Percentiles rank a stretch among this genome's conserved stretches.
These are phyloP conservation scores for Datura wrightii DNA, from an alignment of 257 asterid genomes.

Conservation along the genomic window DNA sequence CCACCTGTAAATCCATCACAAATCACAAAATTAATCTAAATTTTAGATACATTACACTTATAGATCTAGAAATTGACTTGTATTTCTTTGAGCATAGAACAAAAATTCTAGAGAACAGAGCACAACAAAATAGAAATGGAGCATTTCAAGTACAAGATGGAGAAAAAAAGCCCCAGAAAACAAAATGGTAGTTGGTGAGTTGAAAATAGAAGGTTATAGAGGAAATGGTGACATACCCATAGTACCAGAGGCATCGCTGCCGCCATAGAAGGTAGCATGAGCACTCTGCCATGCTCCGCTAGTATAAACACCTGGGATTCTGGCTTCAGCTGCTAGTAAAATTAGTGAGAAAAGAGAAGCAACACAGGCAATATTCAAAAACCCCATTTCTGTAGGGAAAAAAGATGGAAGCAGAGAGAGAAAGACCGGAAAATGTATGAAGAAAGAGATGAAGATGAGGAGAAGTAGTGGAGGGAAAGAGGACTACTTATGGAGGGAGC, in stretches of 20 bases:
- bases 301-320: conserved; percentile 67
- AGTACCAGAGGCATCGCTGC: conserved; percentile 90
- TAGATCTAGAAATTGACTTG: background rate
- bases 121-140: background rate
- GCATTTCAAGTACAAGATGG: background rate
- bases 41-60: background rate
- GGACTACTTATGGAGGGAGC: conserved; percentile 66
- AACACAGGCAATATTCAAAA: conserved; percentile 46
- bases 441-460: conserved; percentile 31
- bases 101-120: background rate
- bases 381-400: conserved; percentile 49
- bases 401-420: background rate
- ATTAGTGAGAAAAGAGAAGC: conserved; percentile 39
- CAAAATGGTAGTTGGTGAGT: background rate
- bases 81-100: background rate
- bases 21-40: background rate
- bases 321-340: conserved; percentile 44
- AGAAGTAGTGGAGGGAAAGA: conserved; percentile 56
- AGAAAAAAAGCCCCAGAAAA: background rate
- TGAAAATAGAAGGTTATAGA: background rate
- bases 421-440: background rate
- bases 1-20: conserved; percentile 58
- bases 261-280: conserved; percentile 92
- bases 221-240: conserved; percentile 62
- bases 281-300: conserved; percentile 76